These are phyloP conservation scores for Aspergillus pseudoterreus DNA, from an alignment of 2,329 filamentous ascomycete species.

Conservation along the genomic window DNA sequence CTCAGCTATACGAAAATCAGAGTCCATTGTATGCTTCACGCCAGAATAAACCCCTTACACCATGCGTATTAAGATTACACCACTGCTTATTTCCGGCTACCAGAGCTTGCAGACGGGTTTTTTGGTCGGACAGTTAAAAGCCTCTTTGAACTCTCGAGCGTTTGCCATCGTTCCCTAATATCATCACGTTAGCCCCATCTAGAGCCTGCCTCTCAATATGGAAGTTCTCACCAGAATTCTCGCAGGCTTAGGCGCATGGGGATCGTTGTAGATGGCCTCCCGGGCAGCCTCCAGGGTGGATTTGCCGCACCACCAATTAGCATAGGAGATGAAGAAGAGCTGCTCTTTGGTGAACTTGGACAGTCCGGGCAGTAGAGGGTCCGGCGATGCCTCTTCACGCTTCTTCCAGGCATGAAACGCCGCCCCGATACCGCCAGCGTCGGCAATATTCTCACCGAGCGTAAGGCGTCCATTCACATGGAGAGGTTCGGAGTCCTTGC, in stretches of 20 bases:
- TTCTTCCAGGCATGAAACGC: slow-evolving; percentile 65
- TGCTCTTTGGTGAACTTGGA: slow-evolving; percentile 63
- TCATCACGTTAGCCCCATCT: slow-evolving; percentile 5
- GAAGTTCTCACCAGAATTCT: slow-evolving; percentile 46
- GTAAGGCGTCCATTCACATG: slow-evolving; percentile 63
- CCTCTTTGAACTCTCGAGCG: slow-evolving; percentile 63
- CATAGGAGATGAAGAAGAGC: slow-evolving; percentile 65
- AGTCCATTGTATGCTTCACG: too few relatives aligned
- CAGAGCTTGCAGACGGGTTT: slow-evolving; percentile 68
- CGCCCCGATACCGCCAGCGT: slow-evolving; percentile 63
- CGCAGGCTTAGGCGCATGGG: slow-evolving; percentile 62
- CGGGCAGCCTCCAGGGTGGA: slow-evolving; percentile 56
- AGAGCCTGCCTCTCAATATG: slow-evolving; percentile 10
- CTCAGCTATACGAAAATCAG: too few relatives aligned
- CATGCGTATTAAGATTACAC: background rate
- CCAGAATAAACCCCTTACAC: background rate
- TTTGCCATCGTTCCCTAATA: slow-evolving; percentile 60
- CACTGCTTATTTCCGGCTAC: slow-evolving; percentile 40
- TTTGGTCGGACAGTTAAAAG: slow-evolving; percentile 62
- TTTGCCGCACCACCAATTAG: slow-evolving; percentile 66
- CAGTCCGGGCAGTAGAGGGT: slow-evolving; percentile 57
- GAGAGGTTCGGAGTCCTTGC: slow-evolving; percentile 53
- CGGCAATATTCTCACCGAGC: slow-evolving; percentile 68
- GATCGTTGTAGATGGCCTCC: slow-evolving; percentile 58
- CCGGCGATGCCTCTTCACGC: slow-evolving; percentile 50